Conservation (phyloP, 2,329 filamentous ascomycete species). For the Thermomyces lanuginosus region DNA sequence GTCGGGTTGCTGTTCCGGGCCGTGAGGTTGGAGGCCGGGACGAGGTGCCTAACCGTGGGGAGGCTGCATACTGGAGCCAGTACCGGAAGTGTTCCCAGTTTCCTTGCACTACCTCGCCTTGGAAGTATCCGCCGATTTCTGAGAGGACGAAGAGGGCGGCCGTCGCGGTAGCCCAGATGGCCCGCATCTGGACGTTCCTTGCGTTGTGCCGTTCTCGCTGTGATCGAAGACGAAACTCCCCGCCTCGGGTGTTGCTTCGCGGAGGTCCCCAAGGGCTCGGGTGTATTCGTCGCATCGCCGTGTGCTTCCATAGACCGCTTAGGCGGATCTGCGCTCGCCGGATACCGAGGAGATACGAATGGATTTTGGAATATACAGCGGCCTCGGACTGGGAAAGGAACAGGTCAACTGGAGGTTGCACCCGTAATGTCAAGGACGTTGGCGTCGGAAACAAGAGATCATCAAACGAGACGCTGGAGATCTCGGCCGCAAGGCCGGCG, state of each 20-base stretch:
- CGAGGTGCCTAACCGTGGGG: too few relatives aligned
- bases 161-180: slow-evolving; percentile 77
- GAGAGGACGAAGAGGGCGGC: slow-evolving; percentile 78
- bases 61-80: slow-evolving; percentile 45
- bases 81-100: slow-evolving; percentile 64
- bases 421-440: slow-evolving; percentile 50
- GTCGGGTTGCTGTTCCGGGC: slow-evolving; percentile 22
- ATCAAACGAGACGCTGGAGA: slow-evolving; percentile 43
- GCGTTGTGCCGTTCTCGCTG: slow-evolving; percentile 48
- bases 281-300: slow-evolving; percentile 58
- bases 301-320: slow-evolving; percentile 74
- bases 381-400: slow-evolving; percentile 66
- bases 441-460: slow-evolving; percentile 70
- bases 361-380: slow-evolving; percentile 65
- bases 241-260: slow-evolving; percentile 43
- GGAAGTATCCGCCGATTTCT: slow-evolving; percentile 74
- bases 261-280: slow-evolving; percentile 53
- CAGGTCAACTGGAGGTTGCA: slow-evolving; percentile 71
- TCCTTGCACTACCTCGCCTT: slow-evolving; percentile 69
- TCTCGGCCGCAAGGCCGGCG: slow-evolving; percentile 15
- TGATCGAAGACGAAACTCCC: slow-evolving; percentile 42
- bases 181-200: slow-evolving; percentile 54
- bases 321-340: slow-evolving; percentile 72
- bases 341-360: slow-evolving; percentile 73
- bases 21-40: slow-evolving; percentile 21